Evolutionary conservation across 2,329 filamentous ascomycete genomes (phyloP), one percentile per base, ranked within the genome.

Genomic region (Rachicladosporium sp.): DNA sequence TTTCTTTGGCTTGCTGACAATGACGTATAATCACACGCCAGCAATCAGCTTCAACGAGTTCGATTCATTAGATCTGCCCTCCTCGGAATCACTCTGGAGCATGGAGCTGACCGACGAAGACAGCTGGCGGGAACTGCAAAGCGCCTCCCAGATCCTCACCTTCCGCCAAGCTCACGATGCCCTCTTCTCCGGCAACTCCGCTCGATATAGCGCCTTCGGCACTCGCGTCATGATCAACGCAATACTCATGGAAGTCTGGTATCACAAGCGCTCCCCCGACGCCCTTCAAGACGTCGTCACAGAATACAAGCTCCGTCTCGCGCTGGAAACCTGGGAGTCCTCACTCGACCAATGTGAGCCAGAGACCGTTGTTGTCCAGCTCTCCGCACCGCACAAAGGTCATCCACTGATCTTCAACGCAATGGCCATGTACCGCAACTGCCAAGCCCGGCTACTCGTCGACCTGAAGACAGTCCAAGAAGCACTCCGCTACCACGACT

Each of bases 171-270:
- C 91, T 1, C 89, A 96, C 56, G 87, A 93, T 63, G 88, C 87
- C 46, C 76, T 98, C 3, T 96, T 96, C 70, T 87, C 94, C 60
- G 91, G 89, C 47, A 86, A 95, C 58, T 76, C 76, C 42, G 76
- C 89, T 37, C 81, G 82, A 52, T 98, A 96, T 69, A 96, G 89
- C 57, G 89, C 89, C 1, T 98, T 96, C 59, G 89, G 88, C 4
- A 93, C 91, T 8, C 85, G 91, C 46, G 86, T 96, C 48, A 93
- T 98, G 85, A 95, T 96, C 72, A 98, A 96, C 56, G 89, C 91
- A 8, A 71, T 98, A 48, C 98, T 96, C 71, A 73, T 98, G 36
- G 91, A 96, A 62, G 89, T 96, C 2, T 98, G 91, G 91, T 93
- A 94, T 58, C 86, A 96, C 68, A 95, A 95, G 74, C 84, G 91